Percentiles rank a stretch among this genome's conserved stretches.
These are phyloP conservation scores for Yamadazyma philogaea DNA, from an alignment of 805 yeast genomes.

Conservation along the genomic window DNA sequence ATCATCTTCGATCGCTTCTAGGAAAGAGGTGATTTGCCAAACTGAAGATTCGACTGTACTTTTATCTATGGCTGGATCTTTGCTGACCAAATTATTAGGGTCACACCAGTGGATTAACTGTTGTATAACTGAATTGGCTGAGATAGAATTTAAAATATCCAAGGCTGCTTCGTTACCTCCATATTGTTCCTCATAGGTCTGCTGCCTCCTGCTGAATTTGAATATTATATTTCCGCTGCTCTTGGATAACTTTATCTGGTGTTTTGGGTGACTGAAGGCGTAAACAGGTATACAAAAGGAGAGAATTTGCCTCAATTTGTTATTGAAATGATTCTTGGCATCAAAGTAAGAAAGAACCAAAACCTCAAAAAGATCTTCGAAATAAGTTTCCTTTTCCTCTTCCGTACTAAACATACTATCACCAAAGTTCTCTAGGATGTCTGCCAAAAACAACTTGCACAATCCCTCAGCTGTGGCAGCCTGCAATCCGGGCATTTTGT, in stretches of 20 bases:
- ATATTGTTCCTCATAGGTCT: conserved; percentile 4
- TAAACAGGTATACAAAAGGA: conserved; percentile 88
- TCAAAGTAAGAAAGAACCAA: conserved; percentile 73
- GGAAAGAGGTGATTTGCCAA: conserved; percentile 51
- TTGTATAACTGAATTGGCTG: conserved; percentile 50
- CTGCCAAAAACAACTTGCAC: conserved; percentile 77
- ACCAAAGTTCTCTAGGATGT: conserved; percentile 66
- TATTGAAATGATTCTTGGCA: conserved; percentile 60
- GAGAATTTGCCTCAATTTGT: conserved; percentile 70
- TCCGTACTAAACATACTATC: conserved; percentile 12
- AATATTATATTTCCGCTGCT: conserved; percentile 65
- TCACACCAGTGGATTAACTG: conserved; percentile 85
- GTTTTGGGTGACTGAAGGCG: conserved; percentile 68
- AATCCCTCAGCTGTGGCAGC: conserved; percentile 82
- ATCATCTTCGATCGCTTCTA: conserved; percentile 49
- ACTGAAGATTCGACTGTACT: conserved; percentile 48
- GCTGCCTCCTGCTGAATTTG: conserved; percentile 13
- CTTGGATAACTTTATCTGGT: conserved; percentile 63
- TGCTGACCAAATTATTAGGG: conserved; percentile 60
- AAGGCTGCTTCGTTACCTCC: conserved; percentile 6
- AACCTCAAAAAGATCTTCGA: conserved; percentile 55
- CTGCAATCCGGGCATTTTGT: conserved; percentile 62
- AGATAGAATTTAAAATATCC: conserved; percentile 1
- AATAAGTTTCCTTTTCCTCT: conserved; percentile 17
- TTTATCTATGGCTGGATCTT: conserved; percentile 37